phyloP scores from a whole-genome alignment of 2,329 filamentous ascomycete species.

The Neonectria ditissima region DNA sequence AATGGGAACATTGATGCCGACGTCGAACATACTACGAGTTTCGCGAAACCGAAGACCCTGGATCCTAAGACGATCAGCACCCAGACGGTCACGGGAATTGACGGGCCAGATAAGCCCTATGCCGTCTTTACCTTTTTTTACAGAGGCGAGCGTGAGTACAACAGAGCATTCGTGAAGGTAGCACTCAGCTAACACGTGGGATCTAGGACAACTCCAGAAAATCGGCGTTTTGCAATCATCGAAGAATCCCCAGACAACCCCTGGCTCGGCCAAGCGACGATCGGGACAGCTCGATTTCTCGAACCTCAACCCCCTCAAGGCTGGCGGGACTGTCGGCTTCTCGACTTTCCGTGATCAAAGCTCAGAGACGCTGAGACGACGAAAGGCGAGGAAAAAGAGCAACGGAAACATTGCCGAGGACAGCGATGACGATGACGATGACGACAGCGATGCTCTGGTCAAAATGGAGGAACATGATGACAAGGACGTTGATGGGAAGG shows the following conservation, averaged over 20 bases:
- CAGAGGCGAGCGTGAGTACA: conserved; percentile 86
- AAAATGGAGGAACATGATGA: conserved; percentile 76
- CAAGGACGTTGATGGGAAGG: conserved; percentile 68
- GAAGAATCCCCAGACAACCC: conserved; percentile 72
- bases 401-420: conserved; percentile 77
- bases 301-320: conserved; percentile 84
- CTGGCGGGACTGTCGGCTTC: conserved; percentile 90
- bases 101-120: conserved; percentile 95
- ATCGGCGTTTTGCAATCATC: conserved; percentile 86
- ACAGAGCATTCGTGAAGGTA: conserved; percentile 3
- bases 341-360: conserved; percentile 84
- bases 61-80: conserved; percentile 98
- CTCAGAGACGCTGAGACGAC: conserved; percentile 65
- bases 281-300: conserved; percentile 88
- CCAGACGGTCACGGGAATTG: conserved; percentile 98
- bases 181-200: conserved; percentile 41
- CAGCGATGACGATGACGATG: conserved; percentile 80
- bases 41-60: conserved; percentile 94
- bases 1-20: conserved; percentile 78
- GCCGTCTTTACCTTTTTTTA: conserved; percentile 99
- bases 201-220: conserved; percentile 89
- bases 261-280: conserved; percentile 77
- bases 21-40: conserved; percentile 96
- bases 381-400: conserved; percentile 70
- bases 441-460: conserved; percentile 68